Conservation (phyloP, 2,329 filamentous ascomycete genomes). For the Metarhizium guizhouense region DNA sequence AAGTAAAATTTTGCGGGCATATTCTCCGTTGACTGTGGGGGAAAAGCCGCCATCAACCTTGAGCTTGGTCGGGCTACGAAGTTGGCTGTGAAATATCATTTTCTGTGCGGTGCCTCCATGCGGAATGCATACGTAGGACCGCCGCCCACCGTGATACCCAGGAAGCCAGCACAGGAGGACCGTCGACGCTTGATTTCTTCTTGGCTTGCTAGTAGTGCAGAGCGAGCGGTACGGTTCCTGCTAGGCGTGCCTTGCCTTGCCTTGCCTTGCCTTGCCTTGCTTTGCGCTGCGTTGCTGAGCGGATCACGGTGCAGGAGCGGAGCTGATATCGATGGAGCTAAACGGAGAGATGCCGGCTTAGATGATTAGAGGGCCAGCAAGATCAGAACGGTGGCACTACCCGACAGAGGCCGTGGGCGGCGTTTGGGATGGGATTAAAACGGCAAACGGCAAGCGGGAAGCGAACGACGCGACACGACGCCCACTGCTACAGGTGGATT, state of each 20-base stretch:
- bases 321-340: not conserved
- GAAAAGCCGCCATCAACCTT: not conserved
- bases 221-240: not conserved
- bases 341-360: not conserved
- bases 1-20: not conserved
- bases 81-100: not conserved
- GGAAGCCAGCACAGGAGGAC: not conserved
- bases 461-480: not conserved
- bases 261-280: no score
- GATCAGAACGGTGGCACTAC: not conserved
- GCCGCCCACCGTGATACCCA: not conserved
- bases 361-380: not conserved
- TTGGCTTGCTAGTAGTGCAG: not conserved
- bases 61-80: not conserved
- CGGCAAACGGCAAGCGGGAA: not conserved
- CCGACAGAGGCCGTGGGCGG: not conserved
- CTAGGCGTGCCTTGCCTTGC: not conserved
- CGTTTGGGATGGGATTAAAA: not conserved
- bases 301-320: not conserved
- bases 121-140: not conserved
- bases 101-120: not conserved
- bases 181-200: not conserved
- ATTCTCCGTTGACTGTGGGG: not conserved
- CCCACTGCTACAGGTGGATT: not conserved
- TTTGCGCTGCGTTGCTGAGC: not conserved